Conservation (phyloP, 208 protist species). For the Naegleria gruberi region DNA sequence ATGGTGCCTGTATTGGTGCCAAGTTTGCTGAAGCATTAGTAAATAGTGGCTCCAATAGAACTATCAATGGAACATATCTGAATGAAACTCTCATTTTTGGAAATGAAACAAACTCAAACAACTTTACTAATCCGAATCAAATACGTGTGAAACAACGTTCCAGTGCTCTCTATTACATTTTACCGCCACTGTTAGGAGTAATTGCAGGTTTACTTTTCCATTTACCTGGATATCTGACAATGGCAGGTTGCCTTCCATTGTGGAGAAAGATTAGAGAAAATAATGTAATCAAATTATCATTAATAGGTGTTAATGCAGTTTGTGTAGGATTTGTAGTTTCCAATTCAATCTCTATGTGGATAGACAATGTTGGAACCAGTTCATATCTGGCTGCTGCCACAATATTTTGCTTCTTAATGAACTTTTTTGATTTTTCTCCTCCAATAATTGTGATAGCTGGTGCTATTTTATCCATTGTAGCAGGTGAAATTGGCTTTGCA, state of each 20-base stretch:
- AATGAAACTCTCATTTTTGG: neutral
- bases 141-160: too few relatives aligned
- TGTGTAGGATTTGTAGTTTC: neutral
- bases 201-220: neutral
- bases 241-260: neutral
- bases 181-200: neutral
- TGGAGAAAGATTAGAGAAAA: neutral
- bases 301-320: neutral
- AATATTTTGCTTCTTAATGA: neutral
- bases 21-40: too few relatives aligned
- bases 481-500: neutral
- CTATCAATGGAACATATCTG: neutral
- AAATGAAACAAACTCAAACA: neutral
- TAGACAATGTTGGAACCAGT: neutral
- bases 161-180: neutral
- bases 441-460: neutral
- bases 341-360: neutral
- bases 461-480: neutral
- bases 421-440: neutral
- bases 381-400: neutral
- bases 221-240: neutral
- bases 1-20: neutral
- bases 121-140: neutral
- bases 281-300: neutral
- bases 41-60: neutral